Base-by-base conservation (phyloP, 306 rosid genomes). In the Medicago ruthenica region DNA sequence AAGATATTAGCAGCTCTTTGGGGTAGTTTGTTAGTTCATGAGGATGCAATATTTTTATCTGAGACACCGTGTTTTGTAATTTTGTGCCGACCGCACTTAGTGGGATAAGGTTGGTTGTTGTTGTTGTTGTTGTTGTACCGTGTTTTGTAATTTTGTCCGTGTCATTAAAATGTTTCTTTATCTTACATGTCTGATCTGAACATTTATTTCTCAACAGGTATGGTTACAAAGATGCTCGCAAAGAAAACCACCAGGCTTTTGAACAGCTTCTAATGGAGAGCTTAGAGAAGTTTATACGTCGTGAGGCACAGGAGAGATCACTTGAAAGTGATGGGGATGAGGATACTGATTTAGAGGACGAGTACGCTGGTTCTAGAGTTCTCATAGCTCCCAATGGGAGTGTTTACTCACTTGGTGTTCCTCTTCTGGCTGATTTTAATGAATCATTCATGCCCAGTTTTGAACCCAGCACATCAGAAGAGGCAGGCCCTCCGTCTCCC, bases 221-320 rank as follows among this genome's bases (percentile, higher is more conserved):
- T 53, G 97, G 97, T 50, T 94, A 94, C 85, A 92, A 94, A 87
- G 98, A 94, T 82, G 95, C 84, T 12, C 96, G 97, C 31, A 92
- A 94, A 87, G 98, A 92, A 90, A 94, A 85, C 67, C 97, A 94
- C 79, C 96, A 87, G 84, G 69, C 86, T 7, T 94, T 92, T 75
- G 98, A 94, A 85, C 98, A 92, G 83, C 86, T 94, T 71, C 79
- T 94, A 51, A 88, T 94, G 67, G 98, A 94, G 87, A 94, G 97
- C 87, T 90, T 90, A 9, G 97, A 94, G 86, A 94, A 92, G 84
- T 94, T 94, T 86, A 87, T 94, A 73, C 95, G 97, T 7, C 90
- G 96, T 40, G 98, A 94, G 81, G 97, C 96, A 79, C 98, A 94
- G 69, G 97, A 92, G 78, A 85, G 93, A 66, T 92, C 95, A 60